Conservation (phyloP, 2,329 filamentous ascomycete species). For the Escovopsis sp. region DNA sequence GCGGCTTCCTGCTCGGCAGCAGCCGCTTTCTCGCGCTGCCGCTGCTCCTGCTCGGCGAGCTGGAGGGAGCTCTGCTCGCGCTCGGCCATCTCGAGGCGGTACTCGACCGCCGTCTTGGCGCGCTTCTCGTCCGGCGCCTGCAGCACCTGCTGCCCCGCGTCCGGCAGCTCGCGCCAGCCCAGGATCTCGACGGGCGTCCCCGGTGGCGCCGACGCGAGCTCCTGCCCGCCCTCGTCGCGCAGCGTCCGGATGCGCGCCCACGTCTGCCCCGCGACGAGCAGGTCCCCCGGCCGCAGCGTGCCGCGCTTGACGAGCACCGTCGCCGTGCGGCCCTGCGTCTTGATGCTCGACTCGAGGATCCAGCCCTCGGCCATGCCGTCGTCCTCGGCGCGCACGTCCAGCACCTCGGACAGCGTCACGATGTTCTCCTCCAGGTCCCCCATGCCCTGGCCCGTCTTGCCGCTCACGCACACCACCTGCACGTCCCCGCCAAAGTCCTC, state of each 20-base stretch:
- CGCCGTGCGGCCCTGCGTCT: constrained; percentile 68
- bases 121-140: constrained; percentile 66
- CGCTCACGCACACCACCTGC: constrained; percentile 80
- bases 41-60: constrained; percentile 57
- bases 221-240: constrained; percentile 66
- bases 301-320: constrained; percentile 81
- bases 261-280: constrained; percentile 74
- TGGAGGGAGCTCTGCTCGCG: constrained; percentile 61
- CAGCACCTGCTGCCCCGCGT: constrained; percentile 74
- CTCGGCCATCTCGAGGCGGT: constrained; percentile 57
- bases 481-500: constrained; percentile 93
- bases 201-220: constrained; percentile 59
- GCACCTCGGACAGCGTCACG: constrained; percentile 69
- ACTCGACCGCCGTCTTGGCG: constrained; percentile 63
- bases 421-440: constrained; percentile 82
- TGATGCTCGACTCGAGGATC: constrained; percentile 84
- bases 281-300: constrained; percentile 64
- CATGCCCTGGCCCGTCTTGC: constrained; percentile 89
- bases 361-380: constrained; percentile 77
- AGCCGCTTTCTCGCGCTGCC: constrained; percentile 39
- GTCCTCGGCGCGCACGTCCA: constrained; percentile 72
- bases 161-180: constrained; percentile 75
- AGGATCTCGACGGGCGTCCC: constrained; percentile 86
- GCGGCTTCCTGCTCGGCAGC: too few species aligned
- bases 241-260: constrained; percentile 78